These are phyloP conservation scores for Lactarius pseudohatsudake DNA, from an alignment of 768 basidiomycete genomes.

Conservation along the genomic window DNA sequence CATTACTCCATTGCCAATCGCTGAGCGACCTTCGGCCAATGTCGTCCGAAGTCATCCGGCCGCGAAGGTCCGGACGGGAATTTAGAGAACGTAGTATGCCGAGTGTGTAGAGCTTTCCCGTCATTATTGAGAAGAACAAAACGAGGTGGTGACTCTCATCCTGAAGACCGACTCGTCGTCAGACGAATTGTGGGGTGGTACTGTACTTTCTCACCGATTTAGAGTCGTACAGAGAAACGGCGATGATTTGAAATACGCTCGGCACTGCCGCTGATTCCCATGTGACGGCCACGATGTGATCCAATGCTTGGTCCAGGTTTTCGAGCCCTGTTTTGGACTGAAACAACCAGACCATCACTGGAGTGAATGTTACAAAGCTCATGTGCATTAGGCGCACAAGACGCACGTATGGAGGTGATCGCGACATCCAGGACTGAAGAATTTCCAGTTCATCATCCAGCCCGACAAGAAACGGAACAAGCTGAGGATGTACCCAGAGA, in stretches of 20 bases:
- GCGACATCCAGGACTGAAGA: slow-evolving; percentile 42
- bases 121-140: slow-evolving; percentile 49
- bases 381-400: background rate
- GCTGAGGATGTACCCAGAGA: slow-evolving; percentile 38
- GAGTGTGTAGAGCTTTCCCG: slow-evolving; percentile 47
- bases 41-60: slow-evolving; percentile 41
- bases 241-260: slow-evolving; percentile 36
- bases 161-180: slow-evolving; percentile 2
- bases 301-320: slow-evolving; percentile 41
- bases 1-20: slow-evolving; percentile 39
- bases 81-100: slow-evolving; percentile 36
- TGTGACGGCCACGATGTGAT: slow-evolving; percentile 43
- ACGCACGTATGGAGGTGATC: slow-evolving; percentile 42
- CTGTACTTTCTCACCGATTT: slow-evolving; percentile 35
- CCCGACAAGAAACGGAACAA: background rate
- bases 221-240: slow-evolving; percentile 35
- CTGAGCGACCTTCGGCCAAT: slow-evolving; percentile 44
- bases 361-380: slow-evolving; percentile 7
- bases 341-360: slow-evolving; percentile 47
- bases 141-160: slow-evolving; percentile 35
- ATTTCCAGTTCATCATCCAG: background rate
- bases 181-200: background rate
- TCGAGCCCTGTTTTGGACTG: slow-evolving; percentile 38
- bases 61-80: slow-evolving; percentile 34
- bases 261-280: slow-evolving; percentile 42